Percentiles rank a stretch among this genome's conserved stretches.
phyloP scores from a whole-genome alignment of 352 stramenopile species.

The Globisporangium paddicum region DNA sequence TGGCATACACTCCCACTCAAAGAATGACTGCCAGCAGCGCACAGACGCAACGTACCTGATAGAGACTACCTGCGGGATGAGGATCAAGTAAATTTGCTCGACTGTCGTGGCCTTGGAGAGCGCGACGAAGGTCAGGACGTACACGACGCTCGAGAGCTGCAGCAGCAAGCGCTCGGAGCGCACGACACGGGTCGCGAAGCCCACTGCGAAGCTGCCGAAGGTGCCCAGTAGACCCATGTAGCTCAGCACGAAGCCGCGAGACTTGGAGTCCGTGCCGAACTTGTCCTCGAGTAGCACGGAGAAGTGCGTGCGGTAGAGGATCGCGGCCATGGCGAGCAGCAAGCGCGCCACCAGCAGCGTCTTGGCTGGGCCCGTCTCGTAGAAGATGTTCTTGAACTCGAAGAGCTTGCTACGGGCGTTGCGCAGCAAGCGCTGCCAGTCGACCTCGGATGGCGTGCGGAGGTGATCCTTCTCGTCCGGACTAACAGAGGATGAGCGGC shows the following conservation, averaged over 20 bases:
- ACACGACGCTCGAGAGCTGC: conserved; percentile 59
- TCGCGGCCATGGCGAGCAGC: conserved; percentile 67
- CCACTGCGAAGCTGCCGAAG: conserved; percentile 59
- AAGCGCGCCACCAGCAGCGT: conserved; percentile 64
- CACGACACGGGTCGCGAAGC: conserved; percentile 35
- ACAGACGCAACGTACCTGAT: conserved; percentile 63
- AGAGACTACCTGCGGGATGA: conserved; percentile 63
- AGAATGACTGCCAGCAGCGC: background rate
- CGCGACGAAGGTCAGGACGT: conserved; percentile 66
- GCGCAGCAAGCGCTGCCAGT: conserved; percentile 33
- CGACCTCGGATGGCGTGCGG: no score
- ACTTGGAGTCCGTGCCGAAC: conserved; percentile 57
- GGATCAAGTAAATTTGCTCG: conserved; percentile 42
- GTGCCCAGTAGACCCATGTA: conserved; percentile 78
- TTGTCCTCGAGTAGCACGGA: conserved; percentile 77
- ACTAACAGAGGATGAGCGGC: conserved; percentile 4
- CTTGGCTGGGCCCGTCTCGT: conserved; percentile 57
- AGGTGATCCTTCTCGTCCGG: conserved; percentile 1
- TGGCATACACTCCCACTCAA: background rate
- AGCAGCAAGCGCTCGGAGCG: conserved; percentile 57
- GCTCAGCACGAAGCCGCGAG: conserved; percentile 66
- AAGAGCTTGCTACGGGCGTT: conserved; percentile 54
- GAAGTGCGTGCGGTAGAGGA: conserved; percentile 79
- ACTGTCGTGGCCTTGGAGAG: conserved; percentile 51
- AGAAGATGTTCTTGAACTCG: conserved; percentile 57